Evolutionary conservation across 345 rosid species (phyloP), one percentile per base, ranked within the genome.

Genomic region (Hibiscus tridactylites): DNA sequence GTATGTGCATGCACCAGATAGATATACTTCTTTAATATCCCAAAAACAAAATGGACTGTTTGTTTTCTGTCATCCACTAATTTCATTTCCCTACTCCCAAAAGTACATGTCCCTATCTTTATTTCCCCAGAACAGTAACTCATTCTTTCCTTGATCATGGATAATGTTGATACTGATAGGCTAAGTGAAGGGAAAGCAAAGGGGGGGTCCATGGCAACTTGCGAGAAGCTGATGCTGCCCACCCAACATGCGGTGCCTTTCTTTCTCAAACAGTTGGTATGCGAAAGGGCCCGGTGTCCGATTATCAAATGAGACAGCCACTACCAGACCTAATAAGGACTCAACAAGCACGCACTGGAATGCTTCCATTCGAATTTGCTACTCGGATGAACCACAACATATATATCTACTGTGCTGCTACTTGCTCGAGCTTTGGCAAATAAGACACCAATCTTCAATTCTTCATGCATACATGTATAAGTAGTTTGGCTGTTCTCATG

Each of bases 151-250:
- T 49, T 47, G 10, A 47, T 47, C 52, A 47, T 47, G 52, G 10
- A 50, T 50, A 50, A 50, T 50, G n/a, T 50, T 13, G 44, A 6
- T 71, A 9, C 61, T 31, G 26, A 68, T 69, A 79, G 81, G 76
- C 16, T 74, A 71, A 68, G 44, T 52, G 11, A 44, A 29, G 70
- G 53, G 75, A 33, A 65, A 33, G n/a, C 46, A 39, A 16, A 26
- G 3, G 65, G 57, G 57, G 57, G 71, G 74, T 54, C 71, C 77
- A 62, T 62, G 3, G 26, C 54, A 33, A 63, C 65, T 52, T 68
- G 63, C 50, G 29, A 53, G 74, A 72, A 72, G 70, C 54, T 50
- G 24, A 9, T 50, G 13, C n/a, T 26, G 53, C n/a, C 26, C 16
- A 13, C 24, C n/a, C 44, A 33, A 28, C 52, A 61, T 50, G 9